Conservation (phyloP, 2,329 filamentous ascomycete species). For the Stagonosporopsis vannaccii region DNA sequence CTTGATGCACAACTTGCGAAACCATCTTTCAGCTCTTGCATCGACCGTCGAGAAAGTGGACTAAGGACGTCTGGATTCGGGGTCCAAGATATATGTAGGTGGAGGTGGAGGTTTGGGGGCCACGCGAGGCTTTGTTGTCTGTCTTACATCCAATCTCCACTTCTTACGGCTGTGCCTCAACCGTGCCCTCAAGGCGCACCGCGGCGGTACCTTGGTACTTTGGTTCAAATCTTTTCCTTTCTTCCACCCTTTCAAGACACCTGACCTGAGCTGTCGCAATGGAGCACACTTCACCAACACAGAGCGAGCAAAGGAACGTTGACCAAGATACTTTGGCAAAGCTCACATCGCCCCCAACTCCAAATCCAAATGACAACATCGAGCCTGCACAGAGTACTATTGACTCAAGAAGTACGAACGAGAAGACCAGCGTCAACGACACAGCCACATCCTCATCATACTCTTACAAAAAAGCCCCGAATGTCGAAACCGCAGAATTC, state of each 20-base stretch:
- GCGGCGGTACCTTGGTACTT: background rate
- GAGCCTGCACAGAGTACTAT: background rate
- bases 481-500: slow-evolving; percentile 20
- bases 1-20: background rate
- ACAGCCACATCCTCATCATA: slow-evolving; percentile 3
- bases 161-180: slow-evolving; percentile 14
- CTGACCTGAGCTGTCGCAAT: background rate
- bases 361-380: slow-evolving; percentile 4
- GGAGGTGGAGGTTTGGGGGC: slow-evolving; percentile 1
- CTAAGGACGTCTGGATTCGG: background rate
- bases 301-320: background rate
- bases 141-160: slow-evolving; percentile 14
- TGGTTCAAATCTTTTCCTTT: background rate
- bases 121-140: slow-evolving; percentile 3
- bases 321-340: slow-evolving; percentile 9
- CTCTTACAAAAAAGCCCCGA: slow-evolving; percentile 13
- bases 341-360: slow-evolving; percentile 8
- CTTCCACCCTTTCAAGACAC: background rate
- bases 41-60: background rate
- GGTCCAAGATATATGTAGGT: background rate
- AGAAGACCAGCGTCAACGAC: slow-evolving; percentile 5
- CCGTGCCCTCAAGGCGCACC: slow-evolving; percentile 5
- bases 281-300: slow-evolving; percentile 1
- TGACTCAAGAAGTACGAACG: background rate
- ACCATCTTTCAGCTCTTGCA: slow-evolving; percentile 10